Percentiles rank a stretch among this genome's conserved stretches.
phyloP scores from a whole-genome alignment of 805 yeast species.

The Danielia oregonensis region DNA sequence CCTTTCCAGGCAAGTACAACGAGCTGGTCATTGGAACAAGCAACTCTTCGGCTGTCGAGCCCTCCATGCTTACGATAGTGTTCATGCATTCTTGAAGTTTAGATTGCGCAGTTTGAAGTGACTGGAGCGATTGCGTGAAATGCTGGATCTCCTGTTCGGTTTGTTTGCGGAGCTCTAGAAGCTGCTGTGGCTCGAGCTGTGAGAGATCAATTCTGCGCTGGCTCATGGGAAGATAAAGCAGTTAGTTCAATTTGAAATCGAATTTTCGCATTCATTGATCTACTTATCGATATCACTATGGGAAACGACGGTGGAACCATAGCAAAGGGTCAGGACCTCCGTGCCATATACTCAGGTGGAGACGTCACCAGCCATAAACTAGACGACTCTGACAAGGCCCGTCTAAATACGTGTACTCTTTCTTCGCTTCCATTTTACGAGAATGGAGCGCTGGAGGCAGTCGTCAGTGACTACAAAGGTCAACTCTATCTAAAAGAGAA shows the following conservation, averaged over 20 bases:
- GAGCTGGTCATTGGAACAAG: conserved; percentile 88
- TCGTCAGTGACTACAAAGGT: conserved; percentile 71
- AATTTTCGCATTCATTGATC: neutral
- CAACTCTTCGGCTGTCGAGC: conserved; percentile 41
- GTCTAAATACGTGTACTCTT: conserved; percentile 50
- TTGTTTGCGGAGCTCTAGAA: conserved; percentile 76
- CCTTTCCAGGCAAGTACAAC: conserved; percentile 81
- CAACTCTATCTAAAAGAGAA: conserved; percentile 60
- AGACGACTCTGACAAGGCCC: conserved; percentile 18
- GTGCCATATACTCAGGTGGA: conserved; percentile 20
- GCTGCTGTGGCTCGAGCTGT: conserved; percentile 76
- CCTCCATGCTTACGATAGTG: conserved; percentile 58
- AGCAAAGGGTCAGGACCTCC: conserved; percentile 52
- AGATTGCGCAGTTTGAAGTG: conserved; percentile 74
- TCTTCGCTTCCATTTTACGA: conserved; percentile 37
- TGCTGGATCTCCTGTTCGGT: conserved; percentile 85
- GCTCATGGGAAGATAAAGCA: conserved; percentile 15
- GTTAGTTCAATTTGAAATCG: no score
- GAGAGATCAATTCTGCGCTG: conserved; percentile 52
- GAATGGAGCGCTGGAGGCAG: conserved; percentile 29
- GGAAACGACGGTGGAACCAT: conserved; percentile 72
- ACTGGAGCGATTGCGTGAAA: conserved; percentile 76
- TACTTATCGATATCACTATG: conserved; percentile 9
- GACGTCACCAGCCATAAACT: conserved; percentile 6
- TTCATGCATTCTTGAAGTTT: conserved; percentile 79